Evolutionary conservation across 352 stramenopile genomes (phyloP).

Genomic region (Globisporangium viniferum): DNA sequence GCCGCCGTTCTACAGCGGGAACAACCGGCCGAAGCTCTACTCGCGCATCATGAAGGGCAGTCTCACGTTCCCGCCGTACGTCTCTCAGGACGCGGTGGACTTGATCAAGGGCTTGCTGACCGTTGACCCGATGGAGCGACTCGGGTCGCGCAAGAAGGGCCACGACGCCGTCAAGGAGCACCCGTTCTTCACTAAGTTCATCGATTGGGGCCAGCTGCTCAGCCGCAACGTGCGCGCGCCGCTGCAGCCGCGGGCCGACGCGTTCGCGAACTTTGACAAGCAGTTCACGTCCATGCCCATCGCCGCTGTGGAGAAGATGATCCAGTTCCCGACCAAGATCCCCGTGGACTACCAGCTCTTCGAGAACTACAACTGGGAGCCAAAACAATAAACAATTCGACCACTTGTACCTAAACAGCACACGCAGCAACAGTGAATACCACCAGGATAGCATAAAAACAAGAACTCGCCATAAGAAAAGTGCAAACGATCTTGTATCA

Average conservation of each 20-base stretch:
- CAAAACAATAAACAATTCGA: constrained; percentile 20
- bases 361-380: constrained; percentile 85
- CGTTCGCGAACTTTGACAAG: constrained; percentile 83
- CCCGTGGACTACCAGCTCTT: constrained; percentile 83
- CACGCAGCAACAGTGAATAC: not conserved
- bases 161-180: constrained; percentile 56
- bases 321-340: constrained; percentile 70
- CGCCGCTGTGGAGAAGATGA: constrained; percentile 66
- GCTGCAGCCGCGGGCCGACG: constrained; percentile 59
- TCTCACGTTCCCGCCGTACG: constrained; percentile 49
- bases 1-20: constrained; percentile 82
- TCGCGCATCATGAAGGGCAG: constrained; percentile 48
- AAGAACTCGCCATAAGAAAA: not conserved
- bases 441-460: not conserved
- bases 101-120: constrained; percentile 53
- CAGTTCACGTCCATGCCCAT: constrained; percentile 85
- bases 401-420: not conserved
- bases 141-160: constrained; percentile 43
- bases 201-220: constrained; percentile 58
- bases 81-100: constrained; percentile 43
- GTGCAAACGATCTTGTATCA: not conserved
- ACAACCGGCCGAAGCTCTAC: constrained; percentile 56
- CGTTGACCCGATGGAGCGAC: constrained; percentile 49
- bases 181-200: constrained; percentile 64
- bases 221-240: constrained; percentile 47